phyloP scores from a whole-genome alignment of 2,329 filamentous ascomycete species.

The Aspergillus piperis region DNA sequence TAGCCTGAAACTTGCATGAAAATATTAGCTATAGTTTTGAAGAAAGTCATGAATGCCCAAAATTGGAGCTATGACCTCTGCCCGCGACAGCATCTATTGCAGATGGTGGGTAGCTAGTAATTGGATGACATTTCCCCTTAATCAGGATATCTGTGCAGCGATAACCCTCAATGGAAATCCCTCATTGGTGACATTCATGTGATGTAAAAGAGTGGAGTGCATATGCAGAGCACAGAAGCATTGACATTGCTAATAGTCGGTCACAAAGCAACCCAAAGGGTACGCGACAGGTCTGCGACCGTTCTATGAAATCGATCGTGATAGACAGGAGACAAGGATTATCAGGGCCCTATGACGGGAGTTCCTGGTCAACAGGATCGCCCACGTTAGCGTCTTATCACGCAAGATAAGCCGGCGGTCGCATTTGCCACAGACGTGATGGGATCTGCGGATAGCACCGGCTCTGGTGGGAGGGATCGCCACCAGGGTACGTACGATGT shows the following conservation, averaged over 20 bases:
- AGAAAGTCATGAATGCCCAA: neutral
- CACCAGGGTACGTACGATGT: neutral
- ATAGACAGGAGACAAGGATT: neutral
- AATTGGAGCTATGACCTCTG: neutral
- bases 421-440: neutral
- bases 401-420: neutral
- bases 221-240: neutral
- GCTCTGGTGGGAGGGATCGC: neutral
- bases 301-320: neutral
- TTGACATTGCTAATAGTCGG: neutral
- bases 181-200: slow-evolving; percentile 1
- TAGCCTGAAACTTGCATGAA: neutral
- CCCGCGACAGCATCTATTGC: neutral
- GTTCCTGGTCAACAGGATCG: neutral
- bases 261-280: neutral
- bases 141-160: neutral
- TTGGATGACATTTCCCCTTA: neutral
- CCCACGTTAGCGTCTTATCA: neutral
- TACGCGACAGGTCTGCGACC: neutral
- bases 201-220: neutral
- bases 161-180: neutral
- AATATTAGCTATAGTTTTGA: neutral
- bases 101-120: neutral
- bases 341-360: neutral
- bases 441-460: slow-evolving; percentile 1